Percentiles rank a stretch among this genome's conserved stretches.
Evolutionary conservation across 116 monocot species (phyloP).

Genomic region (Trichopus zeylanicus): DNA sequence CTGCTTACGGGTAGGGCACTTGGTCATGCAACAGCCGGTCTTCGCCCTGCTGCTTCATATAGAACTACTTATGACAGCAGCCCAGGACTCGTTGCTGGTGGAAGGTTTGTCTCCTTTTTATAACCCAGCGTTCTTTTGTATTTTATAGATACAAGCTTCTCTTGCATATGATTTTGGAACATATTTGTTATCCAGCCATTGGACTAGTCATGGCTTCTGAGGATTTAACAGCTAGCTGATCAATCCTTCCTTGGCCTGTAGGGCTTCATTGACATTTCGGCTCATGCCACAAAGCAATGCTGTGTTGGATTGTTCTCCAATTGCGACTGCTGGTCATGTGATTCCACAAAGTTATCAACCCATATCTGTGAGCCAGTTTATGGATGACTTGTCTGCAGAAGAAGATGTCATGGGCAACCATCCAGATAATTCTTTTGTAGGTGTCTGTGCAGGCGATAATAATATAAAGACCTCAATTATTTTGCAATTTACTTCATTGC

Average conservation of each 20-base stretch:
- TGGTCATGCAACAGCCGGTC: slow-evolving; percentile 76
- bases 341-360: slow-evolving; percentile 78
- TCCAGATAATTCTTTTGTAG: slow-evolving; percentile 31
- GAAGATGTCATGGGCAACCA: slow-evolving; percentile 54
- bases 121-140: no score
- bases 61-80: slow-evolving; percentile 25
- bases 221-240: neutral
- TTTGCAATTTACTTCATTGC: no score
- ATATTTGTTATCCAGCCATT: slow-evolving; percentile 2
- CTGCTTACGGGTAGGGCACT: slow-evolving; percentile 84
- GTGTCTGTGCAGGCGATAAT: no score
- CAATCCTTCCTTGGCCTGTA: slow-evolving; percentile 16
- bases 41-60: slow-evolving; percentile 66
- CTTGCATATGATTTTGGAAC: neutral
- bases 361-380: slow-evolving; percentile 79
- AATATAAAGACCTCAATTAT: no score
- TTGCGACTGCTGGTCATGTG: slow-evolving; percentile 81
- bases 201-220: neutral
- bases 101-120: slow-evolving; percentile 73
- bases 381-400: slow-evolving; percentile 76
- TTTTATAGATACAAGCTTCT: no score
- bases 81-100: slow-evolving; percentile 18
- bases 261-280: slow-evolving; percentile 73
- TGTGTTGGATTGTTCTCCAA: slow-evolving; percentile 69
- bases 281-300: slow-evolving; percentile 81